Percentiles rank a stretch among this genome's conserved stretches.
Conservation (phyloP, 345 rosid species). For the Eucalyptus camaldulensis region DNA sequence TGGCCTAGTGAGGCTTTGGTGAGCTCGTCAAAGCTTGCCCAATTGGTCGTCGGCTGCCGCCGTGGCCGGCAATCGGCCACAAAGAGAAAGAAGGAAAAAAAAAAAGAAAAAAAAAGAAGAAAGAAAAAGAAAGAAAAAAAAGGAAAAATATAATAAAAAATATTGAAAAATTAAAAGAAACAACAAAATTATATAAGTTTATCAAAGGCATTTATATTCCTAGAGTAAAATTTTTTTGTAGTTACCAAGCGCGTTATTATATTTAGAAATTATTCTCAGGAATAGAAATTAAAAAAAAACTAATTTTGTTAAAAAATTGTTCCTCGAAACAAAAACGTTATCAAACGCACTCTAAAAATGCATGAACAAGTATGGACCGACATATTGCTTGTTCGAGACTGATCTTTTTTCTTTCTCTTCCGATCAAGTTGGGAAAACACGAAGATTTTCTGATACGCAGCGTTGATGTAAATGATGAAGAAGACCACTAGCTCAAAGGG, state of each 20-base stretch:
- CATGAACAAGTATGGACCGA: neutral
- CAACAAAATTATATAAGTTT: too few species aligned
- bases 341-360: accelerated
- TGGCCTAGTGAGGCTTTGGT: too few species aligned
- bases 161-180: too few species aligned
- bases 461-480: neutral
- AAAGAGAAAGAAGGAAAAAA: too few species aligned
- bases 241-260: too few species aligned
- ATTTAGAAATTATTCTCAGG: accelerated
- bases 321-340: accelerated
- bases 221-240: accelerated
- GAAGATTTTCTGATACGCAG: too few species aligned
- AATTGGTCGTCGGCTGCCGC: accelerated
- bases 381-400: neutral
- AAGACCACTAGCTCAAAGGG: neutral
- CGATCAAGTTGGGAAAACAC: neutral
- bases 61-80: accelerated
- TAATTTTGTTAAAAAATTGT: accelerated
- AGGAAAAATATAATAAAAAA: too few species aligned
- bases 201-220: accelerated
- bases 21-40: accelerated
- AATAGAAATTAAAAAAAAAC: accelerated
- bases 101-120: accelerated
- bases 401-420: neutral
- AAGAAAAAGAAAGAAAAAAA: accelerated